Conservation (phyloP, 139 green algal species). For the Astrephomene gubernaculifera region DNA sequence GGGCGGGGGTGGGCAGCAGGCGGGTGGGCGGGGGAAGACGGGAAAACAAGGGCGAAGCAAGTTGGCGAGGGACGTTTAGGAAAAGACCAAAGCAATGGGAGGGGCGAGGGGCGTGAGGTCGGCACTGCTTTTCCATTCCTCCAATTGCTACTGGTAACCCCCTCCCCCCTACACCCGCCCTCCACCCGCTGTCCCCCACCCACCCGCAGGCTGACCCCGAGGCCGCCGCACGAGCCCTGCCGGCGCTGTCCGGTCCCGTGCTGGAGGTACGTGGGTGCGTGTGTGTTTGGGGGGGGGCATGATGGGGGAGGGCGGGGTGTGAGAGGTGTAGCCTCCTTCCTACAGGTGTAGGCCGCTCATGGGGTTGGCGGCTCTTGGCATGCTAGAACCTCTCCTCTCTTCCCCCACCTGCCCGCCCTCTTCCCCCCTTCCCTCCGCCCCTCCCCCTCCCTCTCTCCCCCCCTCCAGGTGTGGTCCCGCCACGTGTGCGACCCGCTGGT, state of each 20-base stretch:
- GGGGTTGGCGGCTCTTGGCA: no score
- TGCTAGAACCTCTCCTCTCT: not conserved
- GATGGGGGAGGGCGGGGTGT: no score
- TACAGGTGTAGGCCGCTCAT: no score
- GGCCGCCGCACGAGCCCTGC: not conserved
- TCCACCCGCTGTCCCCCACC: not conserved
- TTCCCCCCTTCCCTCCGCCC: not conserved
- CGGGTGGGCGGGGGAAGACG: not conserved
- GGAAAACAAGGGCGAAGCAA: not conserved
- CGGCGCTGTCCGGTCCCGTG: slow-evolving; percentile 22
- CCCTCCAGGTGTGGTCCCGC: slow-evolving; percentile 32
- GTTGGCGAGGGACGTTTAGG: not conserved
- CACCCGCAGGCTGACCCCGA: slow-evolving; percentile 14
- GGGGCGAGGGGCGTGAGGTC: not conserved
- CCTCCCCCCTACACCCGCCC: not conserved
- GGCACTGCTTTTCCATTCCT: not conserved
- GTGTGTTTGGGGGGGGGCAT: not conserved
- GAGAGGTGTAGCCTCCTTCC: no score
- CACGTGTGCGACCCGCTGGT: slow-evolving; percentile 51
- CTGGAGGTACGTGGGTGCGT: slow-evolving; percentile 42
- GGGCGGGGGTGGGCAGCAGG: not conserved
- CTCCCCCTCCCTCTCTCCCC: not conserved
- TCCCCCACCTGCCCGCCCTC: not conserved
- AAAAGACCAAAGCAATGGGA: not conserved
- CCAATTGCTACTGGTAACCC: not conserved